Base-by-base conservation (phyloP, 2,329 filamentous ascomycete genomes). In the Septoria linicola region DNA sequence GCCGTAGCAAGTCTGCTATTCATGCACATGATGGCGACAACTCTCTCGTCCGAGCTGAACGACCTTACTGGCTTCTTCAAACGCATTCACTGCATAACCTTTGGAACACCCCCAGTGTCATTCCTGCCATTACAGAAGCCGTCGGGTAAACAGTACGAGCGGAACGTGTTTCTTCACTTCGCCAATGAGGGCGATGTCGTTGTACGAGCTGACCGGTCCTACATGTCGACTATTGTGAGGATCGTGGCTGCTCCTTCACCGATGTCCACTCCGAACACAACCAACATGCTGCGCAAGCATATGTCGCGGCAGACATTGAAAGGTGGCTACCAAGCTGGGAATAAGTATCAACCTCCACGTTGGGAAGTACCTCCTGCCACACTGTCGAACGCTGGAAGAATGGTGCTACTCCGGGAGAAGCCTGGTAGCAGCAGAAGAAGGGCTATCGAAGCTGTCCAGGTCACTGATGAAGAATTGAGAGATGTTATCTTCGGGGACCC, bases 171-270 rank as follows among this genome's bases (percentile, higher is more conserved):
- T 66, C 78, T 89, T 45, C 82, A 80, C 35, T 89, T 95, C 65
- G 76, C 91, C 62, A 96, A 95, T 64, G 89, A 95, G 67, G 89
- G 89, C 3, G 90, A 95, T 59, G 88, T 88, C 0, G 87, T 95
- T 0, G 78, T 81, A 0, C 74, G 89, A 21, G 88, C 88, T 0
- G 89, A 95, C 64, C 87, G 83, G 68, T 78, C 81, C 0, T 92
- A 95, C 61, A 76, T 95, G 13, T 80, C 79, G 56, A 87, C 82
- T 27, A 73, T 95, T 8, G 70, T 93, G 1, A 83, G 87, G 53
- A 74, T 95, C 0, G 85, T 89, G 50, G 79, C 82, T 1, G 76
- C 79, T 0, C 57, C 57, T 19, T 55, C 57, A 4, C 57, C 57
- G 2, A 37, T 51, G n/a, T 47, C 51, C 4, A 42, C 21, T 3